Evolutionary conservation across 306 rosid species (phyloP).

Genomic region (Oxytropis ochrocephala): DNA sequence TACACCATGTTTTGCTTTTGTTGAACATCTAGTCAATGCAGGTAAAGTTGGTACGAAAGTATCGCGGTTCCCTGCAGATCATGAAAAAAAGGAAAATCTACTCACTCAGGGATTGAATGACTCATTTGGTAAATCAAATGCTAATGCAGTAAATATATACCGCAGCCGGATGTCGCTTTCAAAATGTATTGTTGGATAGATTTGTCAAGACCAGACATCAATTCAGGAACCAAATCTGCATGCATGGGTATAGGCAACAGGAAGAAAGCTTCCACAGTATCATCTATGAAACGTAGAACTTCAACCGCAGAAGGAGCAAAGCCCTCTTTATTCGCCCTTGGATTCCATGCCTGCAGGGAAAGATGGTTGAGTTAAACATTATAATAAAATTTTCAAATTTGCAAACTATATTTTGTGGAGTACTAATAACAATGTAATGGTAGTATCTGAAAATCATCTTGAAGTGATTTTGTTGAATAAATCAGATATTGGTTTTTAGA

Average conservation of each 20-base stretch:
- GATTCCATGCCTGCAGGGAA: slow-evolving; percentile 66
- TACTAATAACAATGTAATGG: neutral
- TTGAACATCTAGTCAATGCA: slow-evolving; percentile 83
- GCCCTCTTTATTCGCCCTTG: slow-evolving; percentile 64
- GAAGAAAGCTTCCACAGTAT: slow-evolving; percentile 86
- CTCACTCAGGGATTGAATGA: slow-evolving; percentile 15
- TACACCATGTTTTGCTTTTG: slow-evolving; percentile 61
- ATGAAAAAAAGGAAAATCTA: slow-evolving; percentile 13
- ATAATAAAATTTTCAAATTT: neutral
- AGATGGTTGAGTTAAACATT: neutral
- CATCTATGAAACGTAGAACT: slow-evolving; percentile 74
- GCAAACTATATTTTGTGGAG: neutral
- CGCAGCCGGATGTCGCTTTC: slow-evolving; percentile 78
- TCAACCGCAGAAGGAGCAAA: slow-evolving; percentile 77
- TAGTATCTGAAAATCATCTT: too few relatives aligned
- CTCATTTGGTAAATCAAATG: slow-evolving; percentile 8
- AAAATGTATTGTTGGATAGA: slow-evolving; percentile 72
- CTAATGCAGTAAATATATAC: slow-evolving; percentile 35
- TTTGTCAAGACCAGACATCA: slow-evolving; percentile 74
- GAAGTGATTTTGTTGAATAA: too few relatives aligned
- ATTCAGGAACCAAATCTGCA: slow-evolving; percentile 57
- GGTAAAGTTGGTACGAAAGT: slow-evolving; percentile 72
- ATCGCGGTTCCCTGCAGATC: slow-evolving; percentile 54
- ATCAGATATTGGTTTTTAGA: too few relatives aligned
- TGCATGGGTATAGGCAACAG: slow-evolving; percentile 71